Percentiles rank a stretch among this genome's conserved stretches.
Conservation (phyloP, 345 rosid species). For the Populus euphratica region DNA sequence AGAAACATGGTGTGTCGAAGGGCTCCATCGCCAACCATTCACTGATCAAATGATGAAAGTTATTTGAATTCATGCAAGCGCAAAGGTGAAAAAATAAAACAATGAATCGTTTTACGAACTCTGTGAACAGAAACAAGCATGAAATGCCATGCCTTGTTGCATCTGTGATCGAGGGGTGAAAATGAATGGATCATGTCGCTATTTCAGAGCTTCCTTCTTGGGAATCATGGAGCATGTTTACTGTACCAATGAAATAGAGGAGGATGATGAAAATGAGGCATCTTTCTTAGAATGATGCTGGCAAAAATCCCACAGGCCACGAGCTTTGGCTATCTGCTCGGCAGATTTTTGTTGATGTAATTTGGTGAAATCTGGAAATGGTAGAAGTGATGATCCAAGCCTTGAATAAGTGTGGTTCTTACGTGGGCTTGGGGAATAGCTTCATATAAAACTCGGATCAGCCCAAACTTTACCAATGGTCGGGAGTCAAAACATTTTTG, state of each 20-base stretch:
- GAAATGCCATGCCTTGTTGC: too few relatives aligned
- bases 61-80: neutral
- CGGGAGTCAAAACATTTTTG: neutral
- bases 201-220: too few relatives aligned
- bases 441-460: neutral
- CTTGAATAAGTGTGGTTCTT: neutral
- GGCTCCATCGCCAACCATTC: conserved; percentile 39
- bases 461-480: neutral
- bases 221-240: too few relatives aligned
- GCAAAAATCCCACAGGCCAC: too few relatives aligned
- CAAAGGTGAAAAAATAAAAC: neutral
- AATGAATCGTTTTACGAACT: neutral
- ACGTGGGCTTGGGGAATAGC: neutral
- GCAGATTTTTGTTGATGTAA: too few relatives aligned
- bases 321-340: too few relatives aligned
- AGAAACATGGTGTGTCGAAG: conserved; percentile 60
- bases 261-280: neutral
- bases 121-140: neutral
- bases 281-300: too few relatives aligned
- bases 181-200: too few relatives aligned
- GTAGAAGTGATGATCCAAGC: neutral
- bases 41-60: conserved; percentile 31
- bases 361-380: neutral
- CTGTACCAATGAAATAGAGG: neutral
- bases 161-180: too few relatives aligned